A percentile compares a stretch with the other conserved stretches of the same genome.
These are phyloP conservation scores for Anisodus acutangulus DNA, from an alignment of 257 asterid species.

Conservation along the genomic window DNA sequence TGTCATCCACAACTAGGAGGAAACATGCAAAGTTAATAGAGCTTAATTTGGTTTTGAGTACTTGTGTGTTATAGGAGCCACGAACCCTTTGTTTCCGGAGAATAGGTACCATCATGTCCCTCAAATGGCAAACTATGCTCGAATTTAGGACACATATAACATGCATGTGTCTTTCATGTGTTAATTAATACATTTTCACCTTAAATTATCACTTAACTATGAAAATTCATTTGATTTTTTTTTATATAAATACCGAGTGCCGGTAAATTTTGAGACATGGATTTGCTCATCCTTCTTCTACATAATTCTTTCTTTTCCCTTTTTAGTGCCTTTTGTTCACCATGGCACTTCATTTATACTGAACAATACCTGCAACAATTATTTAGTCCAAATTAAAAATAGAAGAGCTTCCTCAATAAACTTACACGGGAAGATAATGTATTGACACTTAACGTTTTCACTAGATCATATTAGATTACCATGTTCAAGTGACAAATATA, in stretches of 20 bases:
- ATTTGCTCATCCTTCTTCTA: neutral
- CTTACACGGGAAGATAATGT: neutral
- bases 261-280: neutral
- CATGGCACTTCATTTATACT: neutral
- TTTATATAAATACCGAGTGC: neutral
- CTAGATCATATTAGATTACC: neutral
- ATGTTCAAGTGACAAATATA: neutral
- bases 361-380: neutral
- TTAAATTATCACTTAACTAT: neutral
- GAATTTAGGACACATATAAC: neutral
- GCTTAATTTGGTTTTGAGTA: conserved; percentile 3
- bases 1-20: conserved; percentile 18
- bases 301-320: neutral
- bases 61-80: neutral
- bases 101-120: neutral
- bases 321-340: neutral
- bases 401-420: neutral
- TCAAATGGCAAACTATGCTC: neutral
- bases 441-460: neutral
- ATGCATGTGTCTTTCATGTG: neutral
- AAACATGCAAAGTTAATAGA: neutral
- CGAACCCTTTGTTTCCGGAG: conserved; percentile 7
- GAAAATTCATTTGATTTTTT: neutral
- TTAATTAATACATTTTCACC: neutral
- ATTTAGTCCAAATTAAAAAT: neutral